Conservation (phyloP, 768 basidiomycete genomes). For the Tulasnella sp. region DNA sequence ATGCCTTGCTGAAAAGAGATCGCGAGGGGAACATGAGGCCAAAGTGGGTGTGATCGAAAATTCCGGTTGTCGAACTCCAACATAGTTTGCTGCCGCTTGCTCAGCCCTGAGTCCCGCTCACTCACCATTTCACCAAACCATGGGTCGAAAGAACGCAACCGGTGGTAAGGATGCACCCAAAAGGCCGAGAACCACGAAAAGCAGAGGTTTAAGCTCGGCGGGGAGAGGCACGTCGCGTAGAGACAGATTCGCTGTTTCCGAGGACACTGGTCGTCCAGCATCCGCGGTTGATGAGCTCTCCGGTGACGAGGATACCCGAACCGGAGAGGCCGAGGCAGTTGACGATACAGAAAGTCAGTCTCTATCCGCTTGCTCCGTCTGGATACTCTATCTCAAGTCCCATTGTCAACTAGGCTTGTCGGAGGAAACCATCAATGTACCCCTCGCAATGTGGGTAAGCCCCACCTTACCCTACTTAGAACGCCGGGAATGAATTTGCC, state of each 20-base stretch:
- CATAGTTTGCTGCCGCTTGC: background rate
- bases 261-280: slow-evolving; percentile 39
- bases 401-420: background rate
- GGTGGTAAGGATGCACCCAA: no score
- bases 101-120: background rate
- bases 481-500: background rate
- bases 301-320: slow-evolving; percentile 29
- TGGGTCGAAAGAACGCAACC: slow-evolving; percentile 15
- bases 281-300: slow-evolving; percentile 43
- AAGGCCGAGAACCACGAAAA: slow-evolving; percentile 8
- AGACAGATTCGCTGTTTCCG: slow-evolving; percentile 2
- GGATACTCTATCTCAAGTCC: background rate
- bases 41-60: background rate
- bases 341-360: background rate
- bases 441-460: slow-evolving; percentile 94
- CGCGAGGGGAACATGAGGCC: slow-evolving; percentile 53
- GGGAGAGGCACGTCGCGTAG: slow-evolving; percentile 12
- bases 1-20: slow-evolving; percentile 67
- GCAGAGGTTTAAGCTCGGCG: slow-evolving; percentile 10
- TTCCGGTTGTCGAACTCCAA: background rate
- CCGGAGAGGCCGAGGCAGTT: slow-evolving; percentile 24
- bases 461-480: background rate
- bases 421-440: slow-evolving; percentile 34
- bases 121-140: background rate
- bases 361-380: no score